Evolutionary conservation across 257 asterid genomes (phyloP).

Genomic region (Coffea eugenioides): DNA sequence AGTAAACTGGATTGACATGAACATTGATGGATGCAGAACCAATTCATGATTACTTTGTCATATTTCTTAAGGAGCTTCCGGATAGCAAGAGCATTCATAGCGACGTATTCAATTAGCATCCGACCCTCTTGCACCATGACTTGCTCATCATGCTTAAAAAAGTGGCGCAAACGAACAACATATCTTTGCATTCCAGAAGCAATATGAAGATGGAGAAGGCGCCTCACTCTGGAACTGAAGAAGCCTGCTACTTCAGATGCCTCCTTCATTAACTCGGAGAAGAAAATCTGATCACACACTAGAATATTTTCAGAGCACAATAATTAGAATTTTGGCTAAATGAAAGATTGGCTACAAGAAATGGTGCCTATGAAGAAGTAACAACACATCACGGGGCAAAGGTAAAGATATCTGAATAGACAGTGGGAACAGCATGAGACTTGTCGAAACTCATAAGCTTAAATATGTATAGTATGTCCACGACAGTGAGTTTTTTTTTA

Average conservation of each 20-base stretch:
- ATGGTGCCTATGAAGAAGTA: neutral
- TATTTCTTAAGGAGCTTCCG: constrained; percentile 90
- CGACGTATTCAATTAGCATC: constrained; percentile 62
- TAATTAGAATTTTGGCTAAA: neutral
- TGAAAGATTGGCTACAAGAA: constrained; percentile 5
- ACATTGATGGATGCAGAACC: neutral
- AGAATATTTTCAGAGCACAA: constrained; percentile 18
- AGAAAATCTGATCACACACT: constrained; percentile 86
- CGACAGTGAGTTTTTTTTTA: neutral
- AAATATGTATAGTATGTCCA: neutral
- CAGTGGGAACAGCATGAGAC: neutral
- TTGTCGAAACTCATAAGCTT: neutral
- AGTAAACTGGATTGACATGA: neutral
- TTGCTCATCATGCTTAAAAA: constrained; percentile 56
- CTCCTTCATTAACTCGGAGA: constrained; percentile 75
- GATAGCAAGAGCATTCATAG: constrained; percentile 83
- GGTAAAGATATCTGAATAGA: neutral
- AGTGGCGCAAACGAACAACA: constrained; percentile 40
- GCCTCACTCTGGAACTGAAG: constrained; percentile 75
- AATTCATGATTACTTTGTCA: constrained; percentile 54
- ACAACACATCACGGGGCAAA: neutral
- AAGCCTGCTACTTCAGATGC: constrained; percentile 77
- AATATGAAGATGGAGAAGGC: constrained; percentile 66
- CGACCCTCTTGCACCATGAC: constrained; percentile 60
- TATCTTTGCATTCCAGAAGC: constrained; percentile 52